phyloP scores from a whole-genome alignment of 495 filamentous ascomycete genomes.

The Talaromyces nanjingensis region DNA sequence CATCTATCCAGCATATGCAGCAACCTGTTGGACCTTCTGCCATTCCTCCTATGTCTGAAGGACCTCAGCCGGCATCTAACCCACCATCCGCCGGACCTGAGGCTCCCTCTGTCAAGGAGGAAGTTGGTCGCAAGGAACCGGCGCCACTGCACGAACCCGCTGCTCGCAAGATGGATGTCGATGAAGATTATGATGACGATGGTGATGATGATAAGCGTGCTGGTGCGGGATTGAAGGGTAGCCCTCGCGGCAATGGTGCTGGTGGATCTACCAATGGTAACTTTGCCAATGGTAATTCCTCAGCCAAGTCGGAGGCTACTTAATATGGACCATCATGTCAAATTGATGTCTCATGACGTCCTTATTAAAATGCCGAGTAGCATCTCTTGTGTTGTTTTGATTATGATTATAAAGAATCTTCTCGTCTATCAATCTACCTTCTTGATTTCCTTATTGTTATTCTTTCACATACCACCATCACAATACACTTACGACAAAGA shows the following conservation, averaged over 20 bases:
- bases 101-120: conserved; percentile 38
- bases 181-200: conserved; percentile 93
- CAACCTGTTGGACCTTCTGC: conserved; percentile 35
- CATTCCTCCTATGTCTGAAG: conserved; percentile 50
- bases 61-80: conserved; percentile 51
- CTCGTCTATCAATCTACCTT: background rate
- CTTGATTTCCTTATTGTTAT: background rate
- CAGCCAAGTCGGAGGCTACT: conserved; percentile 1
- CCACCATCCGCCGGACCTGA: conserved; percentile 49
- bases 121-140: conserved; percentile 45
- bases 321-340: background rate
- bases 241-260: conserved; percentile 33
- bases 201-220: conserved; percentile 72
- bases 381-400: background rate
- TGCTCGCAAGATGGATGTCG: conserved; percentile 90
- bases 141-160: conserved; percentile 68
- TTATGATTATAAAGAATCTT: background rate
- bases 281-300: conserved; percentile 14
- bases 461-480: background rate
- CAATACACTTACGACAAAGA: background rate
- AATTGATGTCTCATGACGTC: background rate
- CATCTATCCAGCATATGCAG: conserved; percentile 67
- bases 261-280: conserved; percentile 24
- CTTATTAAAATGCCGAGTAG: background rate
- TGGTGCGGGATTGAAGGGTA: conserved; percentile 28